Evolutionary conservation across 768 basidiomycete species (phyloP), one percentile per base, ranked within the genome.

Genomic region (Lactarius psammicola): DNA sequence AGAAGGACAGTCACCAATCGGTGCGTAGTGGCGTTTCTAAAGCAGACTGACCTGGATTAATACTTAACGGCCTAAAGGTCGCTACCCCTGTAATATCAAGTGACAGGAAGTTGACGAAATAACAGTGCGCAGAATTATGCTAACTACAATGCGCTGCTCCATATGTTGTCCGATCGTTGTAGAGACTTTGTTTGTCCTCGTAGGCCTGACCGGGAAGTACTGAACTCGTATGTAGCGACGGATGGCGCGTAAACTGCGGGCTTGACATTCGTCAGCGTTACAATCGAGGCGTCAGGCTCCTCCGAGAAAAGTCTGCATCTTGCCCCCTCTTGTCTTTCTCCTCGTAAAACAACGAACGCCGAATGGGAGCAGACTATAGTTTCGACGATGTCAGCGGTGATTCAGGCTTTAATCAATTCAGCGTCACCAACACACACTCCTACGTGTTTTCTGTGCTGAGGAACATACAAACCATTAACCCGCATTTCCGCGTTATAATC

Each of bases 251-350:
- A 84, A 62, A 80, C 83, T 7, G 89, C 90, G 31, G 90, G 89
- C 1, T 75, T 92, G 59, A 85, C 84, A 51, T 88, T 87, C 70
- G 75, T 92, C 57, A 84, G 90, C 11, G 78, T 91, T 44, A 83
- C 89, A 0, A 79, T 92, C 17, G 90, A 90, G 17, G 87, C 90
- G 4, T 83, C 87, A 3, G 90, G 91, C 74, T 91, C 91, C 71
- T 89, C 90, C 13, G 76, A 82, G 3, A 78, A 70, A 3, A 68
- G 88, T 87, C 64, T 54, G 80, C 62, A 28, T 33, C 20, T 8
- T 18, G 2, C 7, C 28, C 26, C 7, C 40, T n/a, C 34, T 36
- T 49, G 54, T 26, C n/a, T 28, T 59, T 36, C 30, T 44, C 55
- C 57, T 28, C 59, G 31, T 20, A 30, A 28, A n/a, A 54, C 34